Evolutionary conservation across 2,329 filamentous ascomycete genomes (phyloP), one percentile per base, ranked within the genome.

Genomic region (Lachnellula arida): DNA sequence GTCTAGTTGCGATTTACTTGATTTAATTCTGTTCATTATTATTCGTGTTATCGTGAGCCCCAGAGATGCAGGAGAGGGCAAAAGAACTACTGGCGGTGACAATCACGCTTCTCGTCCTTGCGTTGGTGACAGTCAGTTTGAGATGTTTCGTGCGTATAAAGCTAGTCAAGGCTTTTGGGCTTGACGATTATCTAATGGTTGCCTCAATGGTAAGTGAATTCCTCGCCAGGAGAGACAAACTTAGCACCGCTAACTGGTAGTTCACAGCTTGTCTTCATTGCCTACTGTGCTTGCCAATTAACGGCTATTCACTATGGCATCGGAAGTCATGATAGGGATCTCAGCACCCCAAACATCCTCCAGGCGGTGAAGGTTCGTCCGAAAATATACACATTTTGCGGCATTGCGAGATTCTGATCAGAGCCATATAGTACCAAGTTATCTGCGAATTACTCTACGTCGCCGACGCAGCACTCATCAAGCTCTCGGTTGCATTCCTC

Each of bases 361-460:
- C 32, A 61, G 35, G 56, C 54, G 19, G 23, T 61, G 2, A 64
- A 59, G 51, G 61, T 62, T 44, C 28, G 46, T 35, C 8, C 28
- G 9, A 32, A 32, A 4, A 4, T 32, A 32, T 32, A 12, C 28
- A 3, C 9, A 12, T 12, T 11, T 11, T 3, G 8, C 28, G 28
- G 28, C 9, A 11, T 12, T 32, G 28, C 9, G 28, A 32, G 4
- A 32, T 12, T 35, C 23, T 15, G 17, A 23, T 32, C 2, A 37
- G 37, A 25, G 25, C 47, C 8, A 49, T 25, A 32, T 37, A 63
- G 61, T 63, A 78, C 79, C 71, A 82, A 82, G 65, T 70, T 79
- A 53, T 63, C 6, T 52, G 57, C n/a, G 60, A 57, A 2, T 44
- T 62, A 23, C 47, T 54, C 7, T 64, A 64, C 28, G 46, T 63